Evolutionary conservation across 306 rosid genomes (phyloP).

Genomic region (Mimosa pudica): DNA sequence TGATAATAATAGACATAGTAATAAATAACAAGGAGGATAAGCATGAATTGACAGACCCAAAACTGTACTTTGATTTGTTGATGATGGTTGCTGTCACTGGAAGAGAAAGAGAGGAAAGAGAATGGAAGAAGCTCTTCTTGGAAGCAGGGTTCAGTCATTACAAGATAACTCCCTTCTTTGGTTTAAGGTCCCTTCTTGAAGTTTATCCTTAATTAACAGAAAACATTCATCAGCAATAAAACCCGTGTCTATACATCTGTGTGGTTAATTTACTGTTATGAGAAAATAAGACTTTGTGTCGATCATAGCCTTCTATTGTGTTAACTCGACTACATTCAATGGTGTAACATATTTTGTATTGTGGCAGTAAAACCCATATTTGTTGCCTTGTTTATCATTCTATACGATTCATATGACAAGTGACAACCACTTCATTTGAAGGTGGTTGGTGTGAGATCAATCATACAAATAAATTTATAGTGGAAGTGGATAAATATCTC

Average conservation of each 20-base stretch:
- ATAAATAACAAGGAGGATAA: neutral
- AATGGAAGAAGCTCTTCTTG: conserved; percentile 32
- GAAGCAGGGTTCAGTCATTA: conserved; percentile 46
- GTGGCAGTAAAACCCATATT: too few species aligned
- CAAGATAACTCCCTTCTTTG: conserved; percentile 34
- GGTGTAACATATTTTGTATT: neutral
- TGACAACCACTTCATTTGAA: too few species aligned
- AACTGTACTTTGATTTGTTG: conserved; percentile 8
- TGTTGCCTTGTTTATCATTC: too few species aligned
- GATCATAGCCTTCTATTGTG: neutral
- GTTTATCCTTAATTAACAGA: conserved; percentile 37
- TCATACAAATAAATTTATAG: too few species aligned
- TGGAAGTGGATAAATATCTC: too few species aligned
- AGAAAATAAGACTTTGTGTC: neutral
- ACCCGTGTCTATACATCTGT: neutral
- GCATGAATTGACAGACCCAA: neutral
- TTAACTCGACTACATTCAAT: neutral
- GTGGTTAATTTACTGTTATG: neutral
- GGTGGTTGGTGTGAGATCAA: too few species aligned
- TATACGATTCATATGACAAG: too few species aligned
- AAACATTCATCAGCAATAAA: neutral
- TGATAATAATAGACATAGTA: conserved; percentile 15
- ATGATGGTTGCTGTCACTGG: neutral
- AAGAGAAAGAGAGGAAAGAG: conserved; percentile 18
- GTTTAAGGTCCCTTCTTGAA: conserved; percentile 49